These are phyloP conservation scores for Neobulgaria alba DNA, from an alignment of 2,329 filamentous ascomycete species.

Conservation along the genomic window DNA sequence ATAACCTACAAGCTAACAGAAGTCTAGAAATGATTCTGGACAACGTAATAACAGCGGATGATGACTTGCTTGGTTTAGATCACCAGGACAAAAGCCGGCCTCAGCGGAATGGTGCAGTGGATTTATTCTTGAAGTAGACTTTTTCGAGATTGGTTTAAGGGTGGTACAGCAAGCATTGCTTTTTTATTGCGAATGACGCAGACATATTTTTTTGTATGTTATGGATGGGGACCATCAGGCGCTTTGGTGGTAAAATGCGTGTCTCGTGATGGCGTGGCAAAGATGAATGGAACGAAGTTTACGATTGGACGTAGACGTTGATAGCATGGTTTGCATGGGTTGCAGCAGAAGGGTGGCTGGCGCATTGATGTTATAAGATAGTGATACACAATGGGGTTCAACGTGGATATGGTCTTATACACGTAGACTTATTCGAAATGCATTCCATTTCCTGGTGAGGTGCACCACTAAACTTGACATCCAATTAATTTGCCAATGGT, in stretches of 20 bases:
- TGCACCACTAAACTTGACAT: too few species aligned
- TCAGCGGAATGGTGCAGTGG: constrained; percentile 50
- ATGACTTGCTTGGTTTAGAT: constrained; percentile 57
- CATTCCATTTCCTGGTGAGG: too few species aligned
- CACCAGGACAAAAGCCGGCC: constrained; percentile 54
- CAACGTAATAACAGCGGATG: constrained; percentile 48
- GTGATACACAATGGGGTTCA: too few species aligned
- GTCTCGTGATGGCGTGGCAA: too few species aligned
- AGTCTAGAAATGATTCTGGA: constrained; percentile 10
- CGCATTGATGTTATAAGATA: too few species aligned
- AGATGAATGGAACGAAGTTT: too few species aligned
- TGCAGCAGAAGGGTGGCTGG: too few species aligned
- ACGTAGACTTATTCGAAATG: too few species aligned
- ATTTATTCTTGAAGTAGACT: constrained; percentile 47
- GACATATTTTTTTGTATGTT: background rate
- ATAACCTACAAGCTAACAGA: constrained; percentile 8
- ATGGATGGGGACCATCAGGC: background rate
- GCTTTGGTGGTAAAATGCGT: background rate
- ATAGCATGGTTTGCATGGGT: too few species aligned
- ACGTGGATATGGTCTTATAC: too few species aligned
- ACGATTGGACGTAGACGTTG: too few species aligned
- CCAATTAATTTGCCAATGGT: too few species aligned
- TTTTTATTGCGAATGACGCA: background rate
- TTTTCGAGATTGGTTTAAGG: background rate
- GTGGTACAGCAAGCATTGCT: background rate